A percentile compares a stretch with the other conserved stretches of the same genome.
Conservation (phyloP, 352 stramenopile species). For the Aphanomyces astaci region DNA sequence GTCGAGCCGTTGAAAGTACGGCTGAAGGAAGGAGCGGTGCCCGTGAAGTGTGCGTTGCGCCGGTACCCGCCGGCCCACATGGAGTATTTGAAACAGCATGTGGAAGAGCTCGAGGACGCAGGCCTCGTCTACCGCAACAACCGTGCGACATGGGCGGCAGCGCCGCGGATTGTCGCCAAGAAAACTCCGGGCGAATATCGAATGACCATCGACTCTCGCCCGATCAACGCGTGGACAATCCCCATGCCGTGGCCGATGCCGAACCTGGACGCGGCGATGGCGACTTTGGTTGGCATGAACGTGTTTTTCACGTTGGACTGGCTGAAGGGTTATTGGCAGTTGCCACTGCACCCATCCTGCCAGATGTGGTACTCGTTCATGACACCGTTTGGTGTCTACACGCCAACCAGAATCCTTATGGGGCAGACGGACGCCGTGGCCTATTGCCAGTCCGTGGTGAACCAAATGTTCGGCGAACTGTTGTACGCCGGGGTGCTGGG, state of each 20-base stretch:
- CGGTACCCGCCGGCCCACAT: conserved; percentile 22
- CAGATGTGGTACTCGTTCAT: conserved; percentile 28
- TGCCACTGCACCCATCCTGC: conserved; percentile 25
- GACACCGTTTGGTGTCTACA: conserved; percentile 26
- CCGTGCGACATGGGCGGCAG: conserved; percentile 17
- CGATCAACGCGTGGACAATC: conserved; percentile 25
- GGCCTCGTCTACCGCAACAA: conserved; percentile 21
- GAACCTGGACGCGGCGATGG: conserved; percentile 24
- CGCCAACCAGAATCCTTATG: conserved; percentile 14
- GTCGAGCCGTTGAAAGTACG: conserved; percentile 24
- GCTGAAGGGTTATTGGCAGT: too few species aligned
- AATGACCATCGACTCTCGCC: conserved; percentile 24
- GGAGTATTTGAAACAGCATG: conserved; percentile 21
- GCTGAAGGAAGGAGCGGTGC: conserved; percentile 17
- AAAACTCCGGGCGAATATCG: conserved; percentile 21
- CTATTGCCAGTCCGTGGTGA: conserved; percentile 26
- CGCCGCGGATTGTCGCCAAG: conserved; percentile 25
- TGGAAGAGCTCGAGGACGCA: conserved; percentile 22
- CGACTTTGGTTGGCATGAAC: conserved; percentile 16
- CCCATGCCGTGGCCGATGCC: conserved; percentile 29
- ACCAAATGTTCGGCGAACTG: conserved; percentile 26
- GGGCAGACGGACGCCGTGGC: conserved; percentile 25
- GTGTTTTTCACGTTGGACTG: conserved; percentile 26
- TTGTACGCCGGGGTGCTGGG: conserved; percentile 24
- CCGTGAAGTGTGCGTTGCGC: conserved; percentile 20